Evolutionary conservation across 495 filamentous ascomycete genomes (phyloP).

Genomic region (Tuber calosporum): DNA sequence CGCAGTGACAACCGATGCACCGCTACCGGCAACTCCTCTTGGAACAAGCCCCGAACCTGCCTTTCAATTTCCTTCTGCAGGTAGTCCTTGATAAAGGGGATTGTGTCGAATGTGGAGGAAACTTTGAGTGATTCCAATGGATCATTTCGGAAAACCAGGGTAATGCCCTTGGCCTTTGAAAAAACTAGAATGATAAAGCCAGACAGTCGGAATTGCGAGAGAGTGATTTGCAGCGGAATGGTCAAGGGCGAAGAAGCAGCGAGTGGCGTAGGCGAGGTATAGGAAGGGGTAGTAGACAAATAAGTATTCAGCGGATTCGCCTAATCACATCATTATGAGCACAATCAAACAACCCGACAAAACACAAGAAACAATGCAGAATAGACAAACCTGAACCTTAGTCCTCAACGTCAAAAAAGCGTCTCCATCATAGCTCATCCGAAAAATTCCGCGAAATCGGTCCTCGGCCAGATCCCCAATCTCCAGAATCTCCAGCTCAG

Average conservation of each 20-base stretch:
- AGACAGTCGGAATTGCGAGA: constrained; percentile 94
- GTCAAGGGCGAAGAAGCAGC: constrained; percentile 88
- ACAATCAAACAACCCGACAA: constrained; percentile 6
- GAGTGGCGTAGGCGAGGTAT: constrained; percentile 86
- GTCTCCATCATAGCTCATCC: constrained; percentile 95
- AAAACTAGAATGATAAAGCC: constrained; percentile 97
- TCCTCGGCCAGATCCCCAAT: constrained; percentile 96
- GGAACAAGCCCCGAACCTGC: constrained; percentile 85
- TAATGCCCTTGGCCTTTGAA: constrained; percentile 91
- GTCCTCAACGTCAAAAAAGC: constrained; percentile 91
- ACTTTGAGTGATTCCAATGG: constrained; percentile 96
- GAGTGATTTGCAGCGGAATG: constrained; percentile 89
- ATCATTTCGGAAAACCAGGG: constrained; percentile 94
- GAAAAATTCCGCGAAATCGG: constrained; percentile 94
- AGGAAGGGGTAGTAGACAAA: constrained; percentile 78
- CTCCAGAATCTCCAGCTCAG: constrained; percentile 90
- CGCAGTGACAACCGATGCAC: constrained; percentile 87
- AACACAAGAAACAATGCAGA: constrained; percentile 5
- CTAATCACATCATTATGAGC: constrained; percentile 42
- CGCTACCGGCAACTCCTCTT: constrained; percentile 94
- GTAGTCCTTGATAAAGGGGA: constrained; percentile 95
- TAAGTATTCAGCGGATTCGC: constrained; percentile 97
- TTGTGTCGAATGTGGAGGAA: constrained; percentile 96
- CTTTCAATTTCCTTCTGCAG: constrained; percentile 92
- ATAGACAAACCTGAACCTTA: constrained; percentile 66